Evolutionary conservation across 1,284 basidiomycete genomes (phyloP), one percentile per base, ranked within the genome.

Genomic region (Serendipita sp.): DNA sequence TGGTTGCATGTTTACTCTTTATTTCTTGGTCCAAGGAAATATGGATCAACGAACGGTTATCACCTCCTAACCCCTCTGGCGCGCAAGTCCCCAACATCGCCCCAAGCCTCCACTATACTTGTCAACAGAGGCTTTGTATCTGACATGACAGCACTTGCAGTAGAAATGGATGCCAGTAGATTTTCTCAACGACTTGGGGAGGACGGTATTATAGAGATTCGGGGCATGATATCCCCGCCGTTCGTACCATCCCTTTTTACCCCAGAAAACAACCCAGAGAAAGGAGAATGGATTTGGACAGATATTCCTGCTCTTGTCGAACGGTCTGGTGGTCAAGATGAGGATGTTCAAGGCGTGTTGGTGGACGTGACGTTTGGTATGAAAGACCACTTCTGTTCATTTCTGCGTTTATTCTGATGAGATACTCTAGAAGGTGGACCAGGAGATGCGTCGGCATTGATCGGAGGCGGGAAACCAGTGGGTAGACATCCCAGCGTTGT

Each of bases 91-190:
- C 15, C 15, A 53, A 29, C 13, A n/a, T 15, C 12, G 62, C 75
- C 82, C 55, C 82, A 88, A 68, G 87, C 85, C 32, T 80, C 86
- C 3, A 87, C 86, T n/a, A 77, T 97, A 38, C 77, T 96, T 29
- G 87, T 99, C 43, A 88, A 99, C 73, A 84, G 94, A 49, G 95
- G 95, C 0, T 99, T 98, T 72, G 82, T 99, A 35, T 80, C 81
- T 34, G 83, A 79, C 65, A 83, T 85, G n/a, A 74, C 75, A 65
- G 74, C 75, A 5, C 66, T 67, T 22, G 69, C 68, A 6, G 68
- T 67, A 4, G 68, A 68, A 64, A 67, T 22, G 66, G 67, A 38
- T 64, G 64, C 26, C 55, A 66, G 60, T 69, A 67, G 71, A 77
- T 26, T 70, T 72, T 34, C 69, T 72, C 45, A 70, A 69, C 15